Conservation (phyloP, 2,329 filamentous ascomycete species). For the Penicillium sp. region DNA sequence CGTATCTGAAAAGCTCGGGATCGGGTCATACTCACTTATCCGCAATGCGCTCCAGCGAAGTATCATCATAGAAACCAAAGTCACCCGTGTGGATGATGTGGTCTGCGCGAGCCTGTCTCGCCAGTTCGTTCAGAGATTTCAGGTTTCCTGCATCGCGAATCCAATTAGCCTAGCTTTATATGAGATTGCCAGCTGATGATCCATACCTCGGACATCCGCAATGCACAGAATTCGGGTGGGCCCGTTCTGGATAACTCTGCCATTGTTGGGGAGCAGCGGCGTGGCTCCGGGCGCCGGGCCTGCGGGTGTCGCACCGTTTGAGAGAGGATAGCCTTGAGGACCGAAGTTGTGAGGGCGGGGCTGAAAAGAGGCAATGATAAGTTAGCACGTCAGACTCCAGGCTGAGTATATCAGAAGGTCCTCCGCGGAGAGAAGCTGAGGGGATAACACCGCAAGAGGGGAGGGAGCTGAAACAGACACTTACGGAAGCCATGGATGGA, state of each 20-base stretch:
- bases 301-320: slow-evolving; percentile 43
- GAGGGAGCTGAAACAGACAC: slow-evolving; percentile 23
- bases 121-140: slow-evolving; percentile 90
- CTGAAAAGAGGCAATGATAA: slow-evolving; percentile 21
- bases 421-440: slow-evolving; percentile 19
- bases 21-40: slow-evolving; percentile 70
- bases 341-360: slow-evolving; percentile 45
- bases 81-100: slow-evolving; percentile 99
- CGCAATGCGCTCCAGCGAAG: slow-evolving; percentile 90
- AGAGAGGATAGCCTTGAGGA: slow-evolving; percentile 43
- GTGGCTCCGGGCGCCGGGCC: slow-evolving; percentile 45
- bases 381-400: slow-evolving; percentile 20
- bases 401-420: slow-evolving; percentile 6
- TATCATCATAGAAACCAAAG: slow-evolving; percentile 98
- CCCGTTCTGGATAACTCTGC: slow-evolving; percentile 47
- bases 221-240: slow-evolving; percentile 47
- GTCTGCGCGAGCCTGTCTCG: slow-evolving; percentile 88
- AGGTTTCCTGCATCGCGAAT: slow-evolving; percentile 68
- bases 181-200: background rate
- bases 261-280: slow-evolving; percentile 49
- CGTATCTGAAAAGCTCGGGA: slow-evolving; percentile 3
- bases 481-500: slow-evolving; percentile 47
- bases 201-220: slow-evolving; percentile 49
- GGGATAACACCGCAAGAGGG: slow-evolving; percentile 13
- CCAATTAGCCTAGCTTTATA: slow-evolving; percentile 15